Evolutionary conservation across 2,329 filamentous ascomycete species (phyloP).

Genomic region (Verticillium nubilum): DNA sequence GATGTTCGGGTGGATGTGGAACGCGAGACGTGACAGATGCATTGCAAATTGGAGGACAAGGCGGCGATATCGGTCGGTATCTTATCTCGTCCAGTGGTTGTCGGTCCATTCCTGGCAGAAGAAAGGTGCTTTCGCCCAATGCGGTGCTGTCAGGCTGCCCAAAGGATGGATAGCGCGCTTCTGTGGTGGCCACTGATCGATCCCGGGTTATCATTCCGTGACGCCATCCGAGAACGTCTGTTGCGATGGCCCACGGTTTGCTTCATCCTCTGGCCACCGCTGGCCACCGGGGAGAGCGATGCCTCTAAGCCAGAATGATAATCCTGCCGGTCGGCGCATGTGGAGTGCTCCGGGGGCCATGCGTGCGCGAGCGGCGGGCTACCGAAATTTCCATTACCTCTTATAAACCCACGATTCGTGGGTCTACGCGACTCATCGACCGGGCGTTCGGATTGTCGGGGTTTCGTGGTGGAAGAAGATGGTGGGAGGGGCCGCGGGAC

Average conservation of each 20-base stretch:
- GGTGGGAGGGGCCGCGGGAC: not conserved
- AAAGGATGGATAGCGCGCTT: not conserved
- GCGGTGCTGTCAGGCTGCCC: not conserved
- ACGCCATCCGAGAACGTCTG: not conserved
- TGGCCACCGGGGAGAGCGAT: not conserved
- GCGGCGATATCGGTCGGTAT: not conserved
- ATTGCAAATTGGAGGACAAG: not conserved
- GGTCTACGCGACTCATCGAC: not conserved
- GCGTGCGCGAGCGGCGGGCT: not conserved
- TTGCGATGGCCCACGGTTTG: not conserved
- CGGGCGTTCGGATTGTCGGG: not conserved
- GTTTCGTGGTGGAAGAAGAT: not conserved
- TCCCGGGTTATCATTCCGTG: not conserved
- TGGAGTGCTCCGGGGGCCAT: slow-evolving; percentile 1
- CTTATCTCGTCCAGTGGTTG: not conserved
- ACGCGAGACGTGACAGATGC: not conserved
- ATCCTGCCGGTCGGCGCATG: slow-evolving; percentile 1
- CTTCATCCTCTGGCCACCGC: not conserved
- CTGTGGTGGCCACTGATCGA: not conserved
- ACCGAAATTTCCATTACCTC: slow-evolving; percentile 9
- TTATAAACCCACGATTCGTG: slow-evolving; percentile 11
- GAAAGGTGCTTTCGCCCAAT: not conserved
- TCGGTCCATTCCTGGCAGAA: not conserved
- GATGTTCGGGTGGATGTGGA: not conserved
- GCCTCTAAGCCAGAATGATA: not conserved